Conservation (phyloP, 805 yeast species). For the Myxozyma mucilagina region DNA sequence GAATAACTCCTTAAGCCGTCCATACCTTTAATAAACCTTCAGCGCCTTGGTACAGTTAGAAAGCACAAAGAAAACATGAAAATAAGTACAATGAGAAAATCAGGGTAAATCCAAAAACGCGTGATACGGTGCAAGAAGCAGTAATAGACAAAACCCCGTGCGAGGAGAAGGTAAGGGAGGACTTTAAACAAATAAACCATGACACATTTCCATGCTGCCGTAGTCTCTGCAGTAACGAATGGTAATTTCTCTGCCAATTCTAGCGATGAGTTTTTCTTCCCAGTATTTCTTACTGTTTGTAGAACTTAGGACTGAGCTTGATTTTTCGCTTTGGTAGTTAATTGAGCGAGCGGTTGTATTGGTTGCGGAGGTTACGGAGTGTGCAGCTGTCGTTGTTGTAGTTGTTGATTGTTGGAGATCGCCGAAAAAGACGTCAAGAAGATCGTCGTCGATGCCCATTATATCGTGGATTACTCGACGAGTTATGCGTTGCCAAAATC, state of each 20-base stretch:
- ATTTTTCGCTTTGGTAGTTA: constrained; percentile 5
- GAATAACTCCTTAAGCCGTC: not conserved
- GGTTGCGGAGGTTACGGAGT: not conserved
- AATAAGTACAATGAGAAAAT: no score
- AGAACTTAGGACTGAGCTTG: constrained; percentile 20
- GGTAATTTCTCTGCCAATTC: constrained; percentile 24
- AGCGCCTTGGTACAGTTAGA: not conserved
- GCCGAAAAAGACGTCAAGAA: constrained; percentile 42
- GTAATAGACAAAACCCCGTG: not conserved
- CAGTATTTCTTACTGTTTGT: constrained; percentile 16
- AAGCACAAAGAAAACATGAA: not conserved
- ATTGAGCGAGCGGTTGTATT: not conserved
- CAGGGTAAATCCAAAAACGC: not conserved
- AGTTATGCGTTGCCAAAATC: constrained; percentile 28
- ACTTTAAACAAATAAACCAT: constrained; percentile 19
- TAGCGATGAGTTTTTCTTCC: constrained; percentile 27
- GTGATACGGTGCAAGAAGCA: no score
- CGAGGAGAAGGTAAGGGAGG: no score
- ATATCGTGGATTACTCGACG: constrained; percentile 36
- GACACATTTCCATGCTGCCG: constrained; percentile 26
- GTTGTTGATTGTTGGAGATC: constrained; percentile 34
- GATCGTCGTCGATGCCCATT: constrained; percentile 41
- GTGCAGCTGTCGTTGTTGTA: constrained; percentile 10
- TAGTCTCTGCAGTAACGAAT: constrained; percentile 20
- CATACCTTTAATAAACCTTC: not conserved